phyloP scores from a whole-genome alignment of 768 basidiomycete species.

The Lactifluus rugatus region DNA sequence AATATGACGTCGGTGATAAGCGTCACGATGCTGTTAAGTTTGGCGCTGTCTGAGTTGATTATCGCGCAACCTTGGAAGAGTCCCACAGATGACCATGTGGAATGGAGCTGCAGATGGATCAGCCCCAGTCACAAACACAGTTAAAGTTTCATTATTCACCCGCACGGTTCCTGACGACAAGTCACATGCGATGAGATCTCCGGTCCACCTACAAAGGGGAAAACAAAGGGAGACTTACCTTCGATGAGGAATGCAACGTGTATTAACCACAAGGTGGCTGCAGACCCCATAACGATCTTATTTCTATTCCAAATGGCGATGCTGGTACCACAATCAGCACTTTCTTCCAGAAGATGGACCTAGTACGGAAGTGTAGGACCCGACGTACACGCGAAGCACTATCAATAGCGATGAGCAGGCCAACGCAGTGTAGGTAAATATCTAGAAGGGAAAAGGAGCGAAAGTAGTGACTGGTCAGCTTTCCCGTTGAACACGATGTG shows the following conservation, averaged over 20 bases:
- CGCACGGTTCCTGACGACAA: neutral
- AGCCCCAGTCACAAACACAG: neutral
- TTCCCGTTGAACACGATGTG: neutral
- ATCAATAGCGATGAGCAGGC: neutral
- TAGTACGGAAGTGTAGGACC: neutral
- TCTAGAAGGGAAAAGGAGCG: neutral
- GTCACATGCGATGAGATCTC: too few relatives aligned
- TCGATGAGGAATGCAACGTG: neutral
- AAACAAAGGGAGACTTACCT: neutral
- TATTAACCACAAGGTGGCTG: neutral
- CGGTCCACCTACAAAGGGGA: neutral
- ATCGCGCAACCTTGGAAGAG: neutral
- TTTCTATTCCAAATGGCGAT: neutral
- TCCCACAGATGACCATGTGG: neutral
- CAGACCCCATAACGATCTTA: neutral
- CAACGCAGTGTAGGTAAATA: too few relatives aligned
- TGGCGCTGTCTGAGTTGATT: neutral
- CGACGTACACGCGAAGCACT: neutral
- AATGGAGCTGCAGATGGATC: neutral
- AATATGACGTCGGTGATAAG: neutral
- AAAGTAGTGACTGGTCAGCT: neutral
- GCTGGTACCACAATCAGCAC: neutral
- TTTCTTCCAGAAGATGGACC: neutral
- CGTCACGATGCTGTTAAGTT: neutral
- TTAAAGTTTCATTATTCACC: neutral